These are phyloP conservation scores for Leucocoprinus leucothites DNA, from an alignment of 768 basidiomycete genomes.

Conservation along the genomic window DNA sequence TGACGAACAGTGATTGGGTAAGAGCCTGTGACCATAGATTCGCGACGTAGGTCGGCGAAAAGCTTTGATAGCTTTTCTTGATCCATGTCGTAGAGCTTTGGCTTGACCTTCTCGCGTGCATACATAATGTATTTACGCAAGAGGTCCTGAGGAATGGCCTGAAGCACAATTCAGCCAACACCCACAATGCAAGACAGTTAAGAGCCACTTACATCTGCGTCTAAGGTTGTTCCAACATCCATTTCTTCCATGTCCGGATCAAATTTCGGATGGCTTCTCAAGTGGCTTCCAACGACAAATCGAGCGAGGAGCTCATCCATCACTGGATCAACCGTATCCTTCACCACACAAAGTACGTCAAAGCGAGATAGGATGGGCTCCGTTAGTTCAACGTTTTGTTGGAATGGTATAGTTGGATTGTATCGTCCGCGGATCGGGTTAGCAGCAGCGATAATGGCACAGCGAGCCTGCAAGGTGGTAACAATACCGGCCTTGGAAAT, in stretches of 20 bases:
- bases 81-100: constrained; percentile 93
- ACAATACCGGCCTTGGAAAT: constrained; percentile 99
- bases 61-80: constrained; percentile 93
- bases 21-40: constrained; percentile 96
- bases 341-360: constrained; percentile 97
- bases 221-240: constrained; percentile 83
- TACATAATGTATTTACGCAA: constrained; percentile 99
- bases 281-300: constrained; percentile 97
- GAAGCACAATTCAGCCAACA: background rate
- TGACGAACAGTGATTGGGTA: constrained; percentile 98
- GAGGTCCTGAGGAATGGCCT: constrained; percentile 97
- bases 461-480: constrained; percentile 95
- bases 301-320: constrained; percentile 94
- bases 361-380: constrained; percentile 98
- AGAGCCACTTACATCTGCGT: constrained; percentile 76
- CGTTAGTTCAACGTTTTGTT: constrained; percentile 97
- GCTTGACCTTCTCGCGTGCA: constrained; percentile 87
- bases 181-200: background rate
- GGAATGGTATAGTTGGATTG: constrained; percentile 97
- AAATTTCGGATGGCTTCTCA: constrained; percentile 93
- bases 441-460: constrained; percentile 96
- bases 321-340: constrained; percentile 95
- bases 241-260: constrained; percentile 86
- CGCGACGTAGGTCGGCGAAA: constrained; percentile 92
- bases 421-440: constrained; percentile 97